A percentile compares a stretch with the other conserved stretches of the same genome.
Conservation (phyloP, 805 yeast genomes). For the Sugiyamaella floridensis region DNA sequence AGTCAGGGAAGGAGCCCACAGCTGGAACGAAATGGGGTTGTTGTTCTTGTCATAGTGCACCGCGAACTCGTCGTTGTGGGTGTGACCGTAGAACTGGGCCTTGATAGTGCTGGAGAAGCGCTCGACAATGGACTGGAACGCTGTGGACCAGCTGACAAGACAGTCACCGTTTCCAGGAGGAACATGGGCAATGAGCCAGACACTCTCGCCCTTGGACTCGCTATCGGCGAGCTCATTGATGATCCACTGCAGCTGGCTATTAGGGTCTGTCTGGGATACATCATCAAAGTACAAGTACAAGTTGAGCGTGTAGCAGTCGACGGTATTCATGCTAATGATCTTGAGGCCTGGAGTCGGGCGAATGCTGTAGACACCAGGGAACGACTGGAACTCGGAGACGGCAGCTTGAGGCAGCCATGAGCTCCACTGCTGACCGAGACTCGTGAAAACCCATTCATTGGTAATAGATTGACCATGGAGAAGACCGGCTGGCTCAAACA, state of each 20-base stretch:
- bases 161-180: constrained; percentile 51
- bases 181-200: constrained; percentile 68
- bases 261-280: constrained; percentile 50
- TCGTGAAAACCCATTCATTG: constrained; percentile 38
- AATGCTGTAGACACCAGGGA: constrained; percentile 53
- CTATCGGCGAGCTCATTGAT: constrained; percentile 53
- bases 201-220: constrained; percentile 52
- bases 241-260: constrained; percentile 59
- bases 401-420: neutral
- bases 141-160: constrained; percentile 52
- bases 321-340: constrained; percentile 57
- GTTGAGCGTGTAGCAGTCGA: constrained; percentile 59
- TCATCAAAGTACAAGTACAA: constrained; percentile 44
- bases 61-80: constrained; percentile 62
- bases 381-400: constrained; percentile 35
- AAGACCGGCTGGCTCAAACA: constrained; percentile 38
- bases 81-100: constrained; percentile 63
- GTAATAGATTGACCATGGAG: constrained; percentile 40
- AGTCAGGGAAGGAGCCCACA: constrained; percentile 61
- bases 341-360: constrained; percentile 51
- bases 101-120: constrained; percentile 64
- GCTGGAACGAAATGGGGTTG: constrained; percentile 48
- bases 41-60: constrained; percentile 47
- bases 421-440: neutral
- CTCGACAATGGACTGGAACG: constrained; percentile 51